phyloP scores from a whole-genome alignment of 2,329 filamentous ascomycete genomes.

The Grosmannia serpens region DNA sequence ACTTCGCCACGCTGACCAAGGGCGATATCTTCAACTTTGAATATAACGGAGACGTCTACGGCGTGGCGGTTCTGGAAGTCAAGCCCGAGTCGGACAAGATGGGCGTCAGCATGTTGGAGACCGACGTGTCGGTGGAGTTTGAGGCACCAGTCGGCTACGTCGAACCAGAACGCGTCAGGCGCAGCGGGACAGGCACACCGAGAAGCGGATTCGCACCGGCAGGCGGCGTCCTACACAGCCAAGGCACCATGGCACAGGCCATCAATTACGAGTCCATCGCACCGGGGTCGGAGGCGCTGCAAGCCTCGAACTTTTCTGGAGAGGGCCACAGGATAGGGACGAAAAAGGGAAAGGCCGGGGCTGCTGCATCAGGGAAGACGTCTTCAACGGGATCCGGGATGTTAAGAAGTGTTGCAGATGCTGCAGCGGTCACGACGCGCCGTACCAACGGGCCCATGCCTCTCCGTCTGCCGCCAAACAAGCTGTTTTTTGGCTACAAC shows the following conservation, averaged over 20 bases:
- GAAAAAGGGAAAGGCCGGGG: constrained; percentile 74
- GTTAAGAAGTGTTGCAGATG: constrained; percentile 51
- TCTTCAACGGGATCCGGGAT: background rate
- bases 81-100: constrained; percentile 76
- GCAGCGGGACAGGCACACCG: constrained; percentile 79
- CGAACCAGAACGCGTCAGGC: constrained; percentile 54
- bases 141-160: constrained; percentile 89
- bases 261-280: constrained; percentile 94
- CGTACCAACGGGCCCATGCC: constrained; percentile 73
- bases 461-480: constrained; percentile 71
- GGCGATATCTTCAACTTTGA: constrained; percentile 92
- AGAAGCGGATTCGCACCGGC: constrained; percentile 57
- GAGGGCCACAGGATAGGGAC: constrained; percentile 71
- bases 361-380: background rate
- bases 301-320: constrained; percentile 66
- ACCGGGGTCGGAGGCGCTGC: constrained; percentile 57
- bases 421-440: constrained; percentile 22
- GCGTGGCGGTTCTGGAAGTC: constrained; percentile 86
- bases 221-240: constrained; percentile 66
- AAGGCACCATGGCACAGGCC: constrained; percentile 93
- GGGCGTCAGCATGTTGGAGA: constrained; percentile 90
- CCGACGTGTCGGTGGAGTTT: constrained; percentile 93
- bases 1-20: constrained; percentile 87
- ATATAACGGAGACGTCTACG: constrained; percentile 91
- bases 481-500: constrained; percentile 94